These are phyloP conservation scores for Asterophora parasitica DNA, from an alignment of 768 basidiomycete genomes.

Conservation along the genomic window DNA sequence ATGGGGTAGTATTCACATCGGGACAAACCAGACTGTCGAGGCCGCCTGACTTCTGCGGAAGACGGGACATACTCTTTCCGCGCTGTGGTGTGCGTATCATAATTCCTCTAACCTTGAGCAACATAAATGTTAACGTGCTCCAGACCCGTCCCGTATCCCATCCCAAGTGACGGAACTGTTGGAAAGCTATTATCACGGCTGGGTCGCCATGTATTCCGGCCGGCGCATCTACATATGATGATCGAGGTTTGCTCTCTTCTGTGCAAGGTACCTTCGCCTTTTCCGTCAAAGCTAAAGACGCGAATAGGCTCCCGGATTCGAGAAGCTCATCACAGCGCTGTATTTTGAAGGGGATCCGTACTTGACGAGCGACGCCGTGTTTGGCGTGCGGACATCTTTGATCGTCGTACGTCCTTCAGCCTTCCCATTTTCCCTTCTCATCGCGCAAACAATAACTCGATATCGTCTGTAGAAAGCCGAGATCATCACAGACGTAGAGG, in stretches of 20 bases:
- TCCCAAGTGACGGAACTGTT: conserved; percentile 76
- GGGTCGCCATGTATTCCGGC: conserved; percentile 69
- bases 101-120: neutral
- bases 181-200: conserved; percentile 52
- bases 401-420: conserved; percentile 53
- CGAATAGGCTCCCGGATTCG: conserved; percentile 59
- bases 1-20: conserved; percentile 50
- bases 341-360: conserved; percentile 71
- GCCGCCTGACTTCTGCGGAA: conserved; percentile 50
- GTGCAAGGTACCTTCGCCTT: neutral
- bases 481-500: conserved; percentile 45
- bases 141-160: conserved; percentile 62
- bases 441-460: neutral
- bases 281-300: neutral
- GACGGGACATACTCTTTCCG: conserved; percentile 70
- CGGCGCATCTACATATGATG: conserved; percentile 76
- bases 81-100: conserved; percentile 50
- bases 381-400: conserved; percentile 77
- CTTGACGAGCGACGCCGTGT: conserved; percentile 68
- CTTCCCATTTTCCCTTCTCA: neutral
- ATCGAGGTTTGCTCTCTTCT: conserved; percentile 41
- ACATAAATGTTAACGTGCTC: neutral
- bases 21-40: conserved; percentile 65
- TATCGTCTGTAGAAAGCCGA: conserved; percentile 39
- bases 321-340: conserved; percentile 67